phyloP scores from a whole-genome alignment of 1,284 basidiomycete genomes.

The Marasmius oreades region DNA sequence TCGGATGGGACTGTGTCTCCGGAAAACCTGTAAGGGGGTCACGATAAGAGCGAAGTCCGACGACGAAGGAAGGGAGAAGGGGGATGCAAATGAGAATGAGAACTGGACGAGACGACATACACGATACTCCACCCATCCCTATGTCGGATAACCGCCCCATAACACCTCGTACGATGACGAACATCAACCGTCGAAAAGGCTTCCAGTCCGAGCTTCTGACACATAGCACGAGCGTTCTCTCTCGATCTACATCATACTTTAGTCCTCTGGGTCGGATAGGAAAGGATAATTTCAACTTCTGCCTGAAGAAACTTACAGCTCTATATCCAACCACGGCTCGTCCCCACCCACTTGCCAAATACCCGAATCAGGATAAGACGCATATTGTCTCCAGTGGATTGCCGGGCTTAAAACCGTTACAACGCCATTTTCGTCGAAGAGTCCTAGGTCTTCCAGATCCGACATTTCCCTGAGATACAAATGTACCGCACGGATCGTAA shows the following conservation, averaged over 20 bases:
- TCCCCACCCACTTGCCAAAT: constrained; percentile 37
- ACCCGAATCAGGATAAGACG: constrained; percentile 36
- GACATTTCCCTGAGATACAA: constrained; percentile 64
- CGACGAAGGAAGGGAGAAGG: constrained; percentile 14
- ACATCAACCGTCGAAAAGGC: constrained; percentile 68
- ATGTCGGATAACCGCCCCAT: constrained; percentile 69
- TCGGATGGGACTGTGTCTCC: constrained; percentile 86
- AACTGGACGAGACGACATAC: constrained; percentile 42
- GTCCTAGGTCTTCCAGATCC: constrained; percentile 64
- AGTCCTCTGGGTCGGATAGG: too few species aligned
- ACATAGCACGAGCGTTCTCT: constrained; percentile 38
- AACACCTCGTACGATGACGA: constrained; percentile 69
- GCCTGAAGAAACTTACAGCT: too few species aligned
- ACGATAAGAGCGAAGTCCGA: too few species aligned
- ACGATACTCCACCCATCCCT: constrained; percentile 78
- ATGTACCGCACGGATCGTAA: constrained; percentile 54
- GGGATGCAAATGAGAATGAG: constrained; percentile 7
- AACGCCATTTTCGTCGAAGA: constrained; percentile 49
- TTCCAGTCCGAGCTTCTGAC: constrained; percentile 47
- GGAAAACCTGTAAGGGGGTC: too few species aligned
- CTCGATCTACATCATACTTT: constrained; percentile 31
- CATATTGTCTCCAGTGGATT: constrained; percentile 42
- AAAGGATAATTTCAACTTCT: too few species aligned
- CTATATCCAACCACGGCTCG: constrained; percentile 40
- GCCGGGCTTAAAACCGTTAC: constrained; percentile 52